These are phyloP conservation scores for Vicia faba DNA, from an alignment of 306 rosid genomes.

Conservation along the genomic window DNA sequence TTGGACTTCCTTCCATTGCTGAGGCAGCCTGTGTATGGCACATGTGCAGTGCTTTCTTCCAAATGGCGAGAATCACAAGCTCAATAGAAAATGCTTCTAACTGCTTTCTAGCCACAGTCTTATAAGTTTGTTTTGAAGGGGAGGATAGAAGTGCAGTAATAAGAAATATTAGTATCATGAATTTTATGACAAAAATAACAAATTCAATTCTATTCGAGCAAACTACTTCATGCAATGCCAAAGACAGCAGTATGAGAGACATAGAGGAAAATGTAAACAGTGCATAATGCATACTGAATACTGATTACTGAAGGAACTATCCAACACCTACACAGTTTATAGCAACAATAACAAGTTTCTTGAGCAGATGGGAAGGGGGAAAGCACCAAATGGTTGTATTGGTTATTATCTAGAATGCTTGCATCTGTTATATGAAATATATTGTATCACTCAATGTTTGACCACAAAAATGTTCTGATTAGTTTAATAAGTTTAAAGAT, in stretches of 20 bases:
- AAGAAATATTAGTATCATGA: slow-evolving; percentile 18
- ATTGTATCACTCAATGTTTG: slow-evolving; percentile 8
- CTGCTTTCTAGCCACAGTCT: slow-evolving; percentile 70
- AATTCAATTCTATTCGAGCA: slow-evolving; percentile 17
- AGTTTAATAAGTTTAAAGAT: slow-evolving; percentile 24
- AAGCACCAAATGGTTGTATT: not conserved
- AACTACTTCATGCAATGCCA: slow-evolving; percentile 19
- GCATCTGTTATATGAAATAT: slow-evolving; percentile 14
- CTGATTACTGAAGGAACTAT: slow-evolving; percentile 30
- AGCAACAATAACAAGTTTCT: not conserved
- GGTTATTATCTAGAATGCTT: slow-evolving; percentile 16
- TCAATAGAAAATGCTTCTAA: slow-evolving; percentile 93
- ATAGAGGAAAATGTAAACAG: not conserved
- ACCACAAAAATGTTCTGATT: slow-evolving; percentile 16
- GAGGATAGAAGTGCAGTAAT: slow-evolving; percentile 16
- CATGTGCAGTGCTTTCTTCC: slow-evolving; percentile 97
- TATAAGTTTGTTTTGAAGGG: slow-evolving; percentile 31
- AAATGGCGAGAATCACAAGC: slow-evolving; percentile 97
- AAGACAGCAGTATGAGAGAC: slow-evolving; percentile 25
- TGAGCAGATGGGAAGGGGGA: not conserved
- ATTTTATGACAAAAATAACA: not conserved
- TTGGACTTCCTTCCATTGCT: slow-evolving; percentile 97
- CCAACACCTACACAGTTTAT: slow-evolving; percentile 13
- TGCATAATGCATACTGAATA: slow-evolving; percentile 11
- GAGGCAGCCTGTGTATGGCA: slow-evolving; percentile 99